phyloP scores from a whole-genome alignment of 2,329 filamentous ascomycete genomes.

The Hyphodiscus sp. region DNA sequence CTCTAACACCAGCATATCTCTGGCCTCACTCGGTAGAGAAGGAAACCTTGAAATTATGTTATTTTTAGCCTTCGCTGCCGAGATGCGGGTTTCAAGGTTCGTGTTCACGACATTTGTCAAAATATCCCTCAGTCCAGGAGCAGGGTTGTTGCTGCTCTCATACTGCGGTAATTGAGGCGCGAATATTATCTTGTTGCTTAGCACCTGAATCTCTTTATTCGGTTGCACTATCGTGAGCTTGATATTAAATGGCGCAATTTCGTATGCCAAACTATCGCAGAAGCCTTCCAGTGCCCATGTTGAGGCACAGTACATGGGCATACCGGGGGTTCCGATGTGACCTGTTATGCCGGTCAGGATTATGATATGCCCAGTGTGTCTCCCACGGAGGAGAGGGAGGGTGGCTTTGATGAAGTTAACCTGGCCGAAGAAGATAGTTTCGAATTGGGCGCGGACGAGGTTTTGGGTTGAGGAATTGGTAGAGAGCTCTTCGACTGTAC shows the following conservation, averaged over 20 bases:
- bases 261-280: conserved; percentile 91
- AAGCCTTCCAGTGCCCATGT: conserved; percentile 95
- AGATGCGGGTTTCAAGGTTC: conserved; percentile 55
- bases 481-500: conserved; percentile 83
- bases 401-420: conserved; percentile 92
- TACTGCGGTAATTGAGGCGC: conserved; percentile 70
- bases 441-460: conserved; percentile 85
- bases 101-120: conserved; percentile 72
- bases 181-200: conserved; percentile 82
- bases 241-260: conserved; percentile 94
- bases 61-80: conserved; percentile 19
- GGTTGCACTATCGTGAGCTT: conserved; percentile 95
- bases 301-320: conserved; percentile 85
- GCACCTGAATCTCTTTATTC: conserved; percentile 81
- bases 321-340: conserved; percentile 85
- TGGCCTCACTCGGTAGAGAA: conserved; percentile 58
- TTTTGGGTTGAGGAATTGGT: conserved; percentile 66
- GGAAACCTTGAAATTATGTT: conserved; percentile 64
- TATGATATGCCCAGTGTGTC: conserved; percentile 83
- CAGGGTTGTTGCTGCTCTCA: conserved; percentile 62
- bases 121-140: conserved; percentile 78
- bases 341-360: conserved; percentile 85
- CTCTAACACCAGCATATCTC: conserved; percentile 73
- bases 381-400: conserved; percentile 70
- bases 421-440: conserved; percentile 89